These are phyloP conservation scores for Batrachochytrium dendrobatidis DNA, from an alignment of 371 early-diverging fungal genomes.

Conservation along the genomic window DNA sequence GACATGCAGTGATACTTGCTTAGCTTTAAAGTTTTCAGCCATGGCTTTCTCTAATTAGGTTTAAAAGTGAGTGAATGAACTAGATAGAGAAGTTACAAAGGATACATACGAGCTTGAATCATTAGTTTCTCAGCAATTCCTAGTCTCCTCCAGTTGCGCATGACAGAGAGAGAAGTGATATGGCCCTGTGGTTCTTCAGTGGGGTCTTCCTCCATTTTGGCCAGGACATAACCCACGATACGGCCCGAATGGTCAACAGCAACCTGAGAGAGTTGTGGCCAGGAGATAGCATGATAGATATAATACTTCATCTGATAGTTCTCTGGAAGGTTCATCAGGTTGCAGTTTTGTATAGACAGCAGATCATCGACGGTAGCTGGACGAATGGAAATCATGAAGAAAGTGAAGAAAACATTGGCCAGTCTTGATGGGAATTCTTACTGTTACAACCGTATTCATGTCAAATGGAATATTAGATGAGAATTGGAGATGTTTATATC, in stretches of 20 bases:
- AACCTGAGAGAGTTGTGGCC: conserved; percentile 95
- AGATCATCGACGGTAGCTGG: conserved; percentile 27
- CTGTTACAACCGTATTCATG: too few relatives aligned
- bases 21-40: conserved; percentile 79
- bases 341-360: conserved; percentile 82
- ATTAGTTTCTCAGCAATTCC: conserved; percentile 94
- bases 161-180: conserved; percentile 92
- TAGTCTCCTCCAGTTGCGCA: conserved; percentile 89
- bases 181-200: conserved; percentile 82
- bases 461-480: too few relatives aligned
- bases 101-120: conserved; percentile 70
- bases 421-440: too few relatives aligned
- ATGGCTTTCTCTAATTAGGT: conserved; percentile 62
- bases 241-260: conserved; percentile 87
- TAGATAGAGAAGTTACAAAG: background rate
- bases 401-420: too few relatives aligned
- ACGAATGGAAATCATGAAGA: conserved; percentile 13
- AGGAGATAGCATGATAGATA: conserved; percentile 87
- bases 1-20: conserved; percentile 89
- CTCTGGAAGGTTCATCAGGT: conserved; percentile 92
- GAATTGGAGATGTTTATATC: too few relatives aligned
- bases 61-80: background rate
- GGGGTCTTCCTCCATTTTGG: conserved; percentile 92
- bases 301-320: conserved; percentile 99
- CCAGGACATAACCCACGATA: conserved; percentile 94